Evolutionary conservation across 768 basidiomycete species (phyloP).

Genomic region (Calvatia gigantea): DNA sequence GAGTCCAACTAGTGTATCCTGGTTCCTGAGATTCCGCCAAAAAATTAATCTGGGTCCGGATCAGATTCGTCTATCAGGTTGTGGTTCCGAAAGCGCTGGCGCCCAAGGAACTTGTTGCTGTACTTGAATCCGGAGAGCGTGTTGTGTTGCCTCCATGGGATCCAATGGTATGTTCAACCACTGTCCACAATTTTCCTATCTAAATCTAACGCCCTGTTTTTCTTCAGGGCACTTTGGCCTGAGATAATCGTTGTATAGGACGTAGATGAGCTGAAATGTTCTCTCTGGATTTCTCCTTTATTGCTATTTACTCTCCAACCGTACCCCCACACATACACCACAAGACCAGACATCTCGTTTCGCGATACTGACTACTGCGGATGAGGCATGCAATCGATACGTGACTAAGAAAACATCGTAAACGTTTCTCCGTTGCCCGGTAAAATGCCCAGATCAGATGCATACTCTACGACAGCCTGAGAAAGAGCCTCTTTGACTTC

Average conservation of each 20-base stretch:
- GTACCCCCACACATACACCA: too few relatives aligned
- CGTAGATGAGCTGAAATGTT: neutral
- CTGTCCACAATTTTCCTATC: neutral
- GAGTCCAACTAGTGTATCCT: constrained; percentile 25
- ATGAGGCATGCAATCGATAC: neutral
- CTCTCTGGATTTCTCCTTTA: neutral
- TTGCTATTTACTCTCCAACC: too few relatives aligned
- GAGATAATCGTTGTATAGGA: constrained; percentile 4
- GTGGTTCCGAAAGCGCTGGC: constrained; percentile 82
- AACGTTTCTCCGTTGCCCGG: neutral
- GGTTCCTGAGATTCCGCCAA: neutral
- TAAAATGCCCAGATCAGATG: too few relatives aligned
- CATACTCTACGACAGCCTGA: too few relatives aligned
- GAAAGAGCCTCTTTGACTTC: too few relatives aligned
- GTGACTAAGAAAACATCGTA: too few relatives aligned
- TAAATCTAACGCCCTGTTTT: neutral
- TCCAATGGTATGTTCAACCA: constrained; percentile 60
- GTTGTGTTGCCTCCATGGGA: constrained; percentile 88
- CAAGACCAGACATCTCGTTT: too few relatives aligned
- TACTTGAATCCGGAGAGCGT: constrained; percentile 66
- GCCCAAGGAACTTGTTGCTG: constrained; percentile 74
- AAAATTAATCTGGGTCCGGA: neutral
- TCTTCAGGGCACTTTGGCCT: constrained; percentile 25
- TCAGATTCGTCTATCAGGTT: constrained; percentile 88
- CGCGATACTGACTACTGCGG: neutral